A percentile compares a stretch with the other conserved stretches of the same genome.
Conservation (phyloP, 495 filamentous ascomycete genomes). For the Amphirosellinia nigrospora region DNA sequence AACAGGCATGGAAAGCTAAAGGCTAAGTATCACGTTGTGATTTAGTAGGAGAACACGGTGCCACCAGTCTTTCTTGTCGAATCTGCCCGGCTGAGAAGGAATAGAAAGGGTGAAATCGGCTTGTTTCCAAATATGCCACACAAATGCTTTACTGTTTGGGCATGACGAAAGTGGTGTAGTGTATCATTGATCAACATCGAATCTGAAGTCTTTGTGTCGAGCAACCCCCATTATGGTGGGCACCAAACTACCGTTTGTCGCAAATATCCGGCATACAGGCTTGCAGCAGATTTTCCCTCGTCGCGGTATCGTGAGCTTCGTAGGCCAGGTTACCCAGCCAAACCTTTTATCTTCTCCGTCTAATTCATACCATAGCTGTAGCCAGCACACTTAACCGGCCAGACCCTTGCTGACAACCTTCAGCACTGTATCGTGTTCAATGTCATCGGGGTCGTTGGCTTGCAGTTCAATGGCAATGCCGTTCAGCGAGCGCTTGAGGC, state of each 20-base stretch:
- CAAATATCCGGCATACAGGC: conserved; percentile 22
- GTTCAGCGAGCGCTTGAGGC: conserved; percentile 84
- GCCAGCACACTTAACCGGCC: conserved; percentile 33
- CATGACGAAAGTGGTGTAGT: conserved; percentile 35
- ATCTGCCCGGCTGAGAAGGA: not conserved
- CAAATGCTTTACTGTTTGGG: conserved; percentile 37
- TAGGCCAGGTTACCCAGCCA: conserved; percentile 23
- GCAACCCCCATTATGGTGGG: conserved; percentile 34
- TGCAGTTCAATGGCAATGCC: conserved; percentile 83
- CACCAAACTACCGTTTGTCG: conserved; percentile 33
- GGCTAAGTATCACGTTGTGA: conserved; percentile 22
- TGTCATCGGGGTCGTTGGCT: conserved; percentile 89
- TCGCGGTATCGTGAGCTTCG: conserved; percentile 37
- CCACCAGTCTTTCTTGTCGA: not conserved
- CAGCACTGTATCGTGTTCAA: conserved; percentile 82
- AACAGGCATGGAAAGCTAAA: conserved; percentile 65
- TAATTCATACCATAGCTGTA: conserved; percentile 27
- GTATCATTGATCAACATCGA: conserved; percentile 41
- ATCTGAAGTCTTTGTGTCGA: conserved; percentile 37
- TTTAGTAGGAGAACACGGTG: not conserved
- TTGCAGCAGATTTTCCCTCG: conserved; percentile 16
- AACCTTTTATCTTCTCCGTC: conserved; percentile 16
- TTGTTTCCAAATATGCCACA: not conserved
- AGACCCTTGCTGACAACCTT: conserved; percentile 79
- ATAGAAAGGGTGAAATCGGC: not conserved